Evolutionary conservation across 768 basidiomycete genomes (phyloP), one percentile per base, ranked within the genome.

Genomic region (Xerocomellus dryophilus): DNA sequence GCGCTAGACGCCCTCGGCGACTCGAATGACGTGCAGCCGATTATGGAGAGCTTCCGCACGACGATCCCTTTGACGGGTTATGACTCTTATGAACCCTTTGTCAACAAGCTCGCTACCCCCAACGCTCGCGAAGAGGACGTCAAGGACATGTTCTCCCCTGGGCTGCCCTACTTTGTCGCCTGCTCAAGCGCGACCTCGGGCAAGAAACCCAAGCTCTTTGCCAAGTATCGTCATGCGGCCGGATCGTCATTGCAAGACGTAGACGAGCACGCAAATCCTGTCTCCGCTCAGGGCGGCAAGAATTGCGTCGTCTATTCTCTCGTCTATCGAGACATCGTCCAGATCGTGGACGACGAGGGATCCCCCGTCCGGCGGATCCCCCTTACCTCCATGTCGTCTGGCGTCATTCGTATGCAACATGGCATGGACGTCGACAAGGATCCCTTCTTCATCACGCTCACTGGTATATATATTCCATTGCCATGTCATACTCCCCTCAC

Each of bases 251-350:
- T 44, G 15, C 42, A 64, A 15, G 55, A 43, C 34, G 62, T 64
- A 3, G 53, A 58, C 35, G 44, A 55, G 20, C 47, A 52, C 17
- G 57, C 62, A 2, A 59, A 60, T 23, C 57, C 61, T 1, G 42
- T 50, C 23, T 56, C 56, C 18, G 7, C 52, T n/a, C 9, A 35
- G 5, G 63, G 60, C 3, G 63, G 63, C 21, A 65, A 61, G 38
- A 62, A 63, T 29, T 65, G 63, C 21, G 45, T 65, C 20, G 51
- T 65, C 25, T 60, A 57, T 45, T 65, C 63, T 21, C 64, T 65
- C 32, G 7, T 42, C 15, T 60, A 60, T 20, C 48, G 35, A 31
- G 32, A 56, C 3, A 2, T 57, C n/a, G 41, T 61, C 46, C 20
- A 51, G 11, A 57, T 59, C 4, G 23, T 25, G 7, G 43, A 46